These are phyloP conservation scores for Candida sanyiensis DNA, from an alignment of 805 yeast species.

Conservation along the genomic window DNA sequence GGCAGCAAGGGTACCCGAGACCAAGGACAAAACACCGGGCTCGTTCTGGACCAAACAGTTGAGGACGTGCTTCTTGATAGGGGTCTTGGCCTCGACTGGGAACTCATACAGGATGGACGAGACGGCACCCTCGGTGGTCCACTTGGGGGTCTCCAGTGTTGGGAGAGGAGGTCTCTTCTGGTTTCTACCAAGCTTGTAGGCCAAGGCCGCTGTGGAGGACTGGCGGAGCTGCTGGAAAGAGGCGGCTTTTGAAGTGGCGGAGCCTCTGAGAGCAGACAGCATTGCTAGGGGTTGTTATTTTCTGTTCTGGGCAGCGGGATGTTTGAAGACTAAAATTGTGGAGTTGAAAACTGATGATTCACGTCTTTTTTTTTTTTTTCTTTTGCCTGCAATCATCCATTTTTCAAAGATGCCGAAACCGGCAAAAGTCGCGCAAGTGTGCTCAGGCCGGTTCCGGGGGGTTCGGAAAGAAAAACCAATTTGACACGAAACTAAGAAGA, in stretches of 20 bases:
- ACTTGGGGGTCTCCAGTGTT: slow-evolving; percentile 83
- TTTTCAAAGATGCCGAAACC: neutral
- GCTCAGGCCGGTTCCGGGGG: slow-evolving; percentile 6
- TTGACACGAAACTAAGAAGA: neutral
- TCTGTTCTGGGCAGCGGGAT: neutral
- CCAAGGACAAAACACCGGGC: slow-evolving; percentile 93
- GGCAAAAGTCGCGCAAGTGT: neutral
- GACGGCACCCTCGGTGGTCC: slow-evolving; percentile 97
- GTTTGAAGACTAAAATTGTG: neutral
- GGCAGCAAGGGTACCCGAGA: slow-evolving; percentile 94
- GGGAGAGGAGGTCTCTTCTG: slow-evolving; percentile 87
- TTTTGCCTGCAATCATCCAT: neutral
- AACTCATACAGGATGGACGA: slow-evolving; percentile 93
- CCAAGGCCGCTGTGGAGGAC: slow-evolving; percentile 87
- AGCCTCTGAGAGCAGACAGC: slow-evolving; percentile 5
- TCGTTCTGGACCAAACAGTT: slow-evolving; percentile 98
- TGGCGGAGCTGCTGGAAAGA: slow-evolving; percentile 16
- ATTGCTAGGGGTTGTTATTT: slow-evolving; percentile 1
- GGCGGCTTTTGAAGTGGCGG: slow-evolving; percentile 3
- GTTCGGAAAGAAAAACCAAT: neutral
- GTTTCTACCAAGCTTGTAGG: slow-evolving; percentile 85
- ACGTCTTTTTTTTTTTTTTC: slow-evolving; percentile 1
- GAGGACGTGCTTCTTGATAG: slow-evolving; percentile 79
- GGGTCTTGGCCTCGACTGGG: slow-evolving; percentile 49
- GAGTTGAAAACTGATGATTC: slow-evolving; percentile 4